These are phyloP conservation scores for Penicillium verrucosum DNA, from an alignment of 2,329 filamentous ascomycete genomes.

Conservation along the genomic window DNA sequence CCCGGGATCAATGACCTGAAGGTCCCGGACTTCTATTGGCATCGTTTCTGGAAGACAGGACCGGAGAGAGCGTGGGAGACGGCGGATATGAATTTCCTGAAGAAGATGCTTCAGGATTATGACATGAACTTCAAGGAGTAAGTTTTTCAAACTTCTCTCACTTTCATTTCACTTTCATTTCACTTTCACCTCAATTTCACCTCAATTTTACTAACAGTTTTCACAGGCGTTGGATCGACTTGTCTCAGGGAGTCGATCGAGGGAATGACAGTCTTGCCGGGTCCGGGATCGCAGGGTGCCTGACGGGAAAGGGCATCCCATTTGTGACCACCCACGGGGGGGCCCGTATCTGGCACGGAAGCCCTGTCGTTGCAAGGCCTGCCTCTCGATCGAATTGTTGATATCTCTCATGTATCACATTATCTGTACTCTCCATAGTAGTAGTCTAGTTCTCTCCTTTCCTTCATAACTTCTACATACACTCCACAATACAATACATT, in stretches of 20 bases:
- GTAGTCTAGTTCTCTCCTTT: no score
- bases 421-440: no score
- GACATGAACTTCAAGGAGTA: conserved; percentile 60
- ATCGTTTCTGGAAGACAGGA: conserved; percentile 49
- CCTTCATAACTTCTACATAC: no score
- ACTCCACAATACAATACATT: no score
- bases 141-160: conserved; percentile 15
- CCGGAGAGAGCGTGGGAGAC: conserved; percentile 63
- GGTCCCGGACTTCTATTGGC: conserved; percentile 56
- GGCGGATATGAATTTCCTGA: conserved; percentile 60
- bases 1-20: conserved; percentile 50
- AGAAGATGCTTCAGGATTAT: conserved; percentile 48
- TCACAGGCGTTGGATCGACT: conserved; percentile 52
- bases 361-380: conserved; percentile 66
- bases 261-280: conserved; percentile 43
- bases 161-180: neutral
- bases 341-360: conserved; percentile 62
- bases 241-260: conserved; percentile 71
- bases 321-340: conserved; percentile 59
- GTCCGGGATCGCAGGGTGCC: conserved; percentile 62
- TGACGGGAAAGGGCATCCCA: conserved; percentile 63
- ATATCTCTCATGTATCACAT: no score
- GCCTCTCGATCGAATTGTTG: conserved; percentile 55
- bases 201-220: neutral
- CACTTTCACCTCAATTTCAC: neutral